Base-by-base conservation (phyloP, 1,284 basidiomycete species). In the Apiotrichum veenhuisii region DNA sequence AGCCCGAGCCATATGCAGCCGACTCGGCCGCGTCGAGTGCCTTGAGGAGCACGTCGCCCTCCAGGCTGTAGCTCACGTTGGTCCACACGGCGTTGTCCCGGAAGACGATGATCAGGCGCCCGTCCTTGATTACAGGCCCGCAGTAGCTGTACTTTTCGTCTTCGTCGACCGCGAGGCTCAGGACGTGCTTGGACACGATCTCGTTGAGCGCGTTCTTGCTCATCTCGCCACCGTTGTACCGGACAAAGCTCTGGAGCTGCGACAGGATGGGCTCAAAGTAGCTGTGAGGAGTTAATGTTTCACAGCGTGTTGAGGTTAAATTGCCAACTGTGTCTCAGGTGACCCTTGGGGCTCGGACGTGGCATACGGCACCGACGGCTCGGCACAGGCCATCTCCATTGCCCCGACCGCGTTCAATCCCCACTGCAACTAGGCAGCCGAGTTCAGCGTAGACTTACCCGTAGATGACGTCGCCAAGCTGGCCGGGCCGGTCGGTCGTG, bases 91-190 rank as follows among this genome's bases (percentile, higher is more conserved):
- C 15, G 27, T 42, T 45, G 20, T 37, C 34, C 20, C 36, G 22
- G 55, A 57, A 57, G 30, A 48, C 20, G 27, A 57, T 42, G 44
- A 42, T 11, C 4, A 57, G 55, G 20, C 9, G 20, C 30, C 55
- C 55, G 43, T 57, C 50, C 8, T 15, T 10, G n/a, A 57, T 25
- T 9, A 33, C 23, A 2, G 55, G 44, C 1, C 55, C 55, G 33
- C 50, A 57, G 55, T 57, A 57, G 11, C 3, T 18, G 50, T 36
- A 51, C 50, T 41, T 41, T 14, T 8, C 38, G n/a, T 40, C 50
- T 18, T n/a, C 27, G 37, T 57, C 55, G 37, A 42, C 44, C 10
- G 30, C 50, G 23, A 57, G 27, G n/a, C 25, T 18, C 15, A 57
- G 27, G 20, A 27, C 22, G 30, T 52, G 43, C 43, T n/a, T n/a